Evolutionary conservation across 1,139 yeast species (phyloP).

Genomic region (Yamadazyma mexicana): DNA sequence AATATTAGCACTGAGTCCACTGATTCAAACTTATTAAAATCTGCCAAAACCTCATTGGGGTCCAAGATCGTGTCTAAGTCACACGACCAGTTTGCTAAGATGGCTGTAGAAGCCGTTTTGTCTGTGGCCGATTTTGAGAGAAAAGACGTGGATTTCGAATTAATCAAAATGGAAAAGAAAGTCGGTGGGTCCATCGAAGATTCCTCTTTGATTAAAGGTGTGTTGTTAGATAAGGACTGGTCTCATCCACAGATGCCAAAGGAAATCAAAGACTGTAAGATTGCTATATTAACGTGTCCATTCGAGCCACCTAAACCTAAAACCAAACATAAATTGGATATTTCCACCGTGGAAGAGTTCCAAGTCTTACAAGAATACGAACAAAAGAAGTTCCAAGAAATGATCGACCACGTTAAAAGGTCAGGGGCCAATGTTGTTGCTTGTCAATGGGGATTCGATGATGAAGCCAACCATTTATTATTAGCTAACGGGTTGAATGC

Average conservation of each 20-base stretch:
- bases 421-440: conserved; percentile 96
- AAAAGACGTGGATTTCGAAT: conserved; percentile 93
- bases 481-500: conserved; percentile 89
- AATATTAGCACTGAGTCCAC: conserved; percentile 48
- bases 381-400: conserved; percentile 83
- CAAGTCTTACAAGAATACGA: conserved; percentile 87
- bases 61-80: conserved; percentile 93
- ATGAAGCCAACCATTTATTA: conserved; percentile 93
- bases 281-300: conserved; percentile 96
- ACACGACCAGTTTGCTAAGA: conserved; percentile 90
- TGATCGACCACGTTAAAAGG: conserved; percentile 83
- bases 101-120: conserved; percentile 96
- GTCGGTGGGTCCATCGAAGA: conserved; percentile 93
- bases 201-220: conserved; percentile 83
- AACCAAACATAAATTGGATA: conserved; percentile 95
- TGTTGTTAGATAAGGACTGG: conserved; percentile 91
- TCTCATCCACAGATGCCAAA: conserved; percentile 99
- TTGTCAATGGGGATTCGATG: conserved; percentile 99
- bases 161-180: conserved; percentile 92
- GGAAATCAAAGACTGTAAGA: conserved; percentile 71
- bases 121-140: conserved; percentile 90
- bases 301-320: conserved; percentile 99
- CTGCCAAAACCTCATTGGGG: conserved; percentile 94
- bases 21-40: conserved; percentile 66
- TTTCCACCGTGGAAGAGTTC: conserved; percentile 89